These are phyloP conservation scores for Annona squamosa DNA, from an alignment of 164 flowering plant species.

Conservation along the genomic window DNA sequence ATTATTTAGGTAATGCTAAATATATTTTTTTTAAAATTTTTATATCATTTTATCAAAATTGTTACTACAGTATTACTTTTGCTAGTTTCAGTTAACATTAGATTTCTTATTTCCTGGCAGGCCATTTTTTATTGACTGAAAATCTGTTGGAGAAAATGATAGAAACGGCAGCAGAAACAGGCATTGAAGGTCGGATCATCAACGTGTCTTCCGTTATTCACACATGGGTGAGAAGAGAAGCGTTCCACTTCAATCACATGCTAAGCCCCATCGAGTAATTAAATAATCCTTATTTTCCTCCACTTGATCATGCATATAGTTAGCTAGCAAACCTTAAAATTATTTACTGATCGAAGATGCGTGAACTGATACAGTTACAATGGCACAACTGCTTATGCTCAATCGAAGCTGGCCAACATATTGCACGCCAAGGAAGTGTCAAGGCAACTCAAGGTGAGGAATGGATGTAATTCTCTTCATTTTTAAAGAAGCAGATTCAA, in stretches of 20 bases:
- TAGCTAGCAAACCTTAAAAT: not conserved
- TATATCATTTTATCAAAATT: not conserved
- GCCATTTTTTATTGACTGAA: constrained; percentile 78
- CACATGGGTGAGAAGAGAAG: constrained; percentile 65
- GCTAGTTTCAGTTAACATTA: not conserved
- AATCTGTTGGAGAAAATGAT: constrained; percentile 70
- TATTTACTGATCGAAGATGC: not conserved
- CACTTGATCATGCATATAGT: too few relatives aligned
- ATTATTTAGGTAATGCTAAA: constrained; percentile 66
- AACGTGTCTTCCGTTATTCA: constrained; percentile 91
- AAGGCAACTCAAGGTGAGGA: constrained; percentile 61
- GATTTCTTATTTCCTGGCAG: constrained; percentile 36
- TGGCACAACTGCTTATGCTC: constrained; percentile 87
- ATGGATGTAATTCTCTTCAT: not conserved
- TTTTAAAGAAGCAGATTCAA: not conserved
- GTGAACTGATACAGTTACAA: constrained; percentile 49
- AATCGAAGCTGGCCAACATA: constrained; percentile 77
- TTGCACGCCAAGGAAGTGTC: constrained; percentile 82
- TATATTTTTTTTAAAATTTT: not conserved
- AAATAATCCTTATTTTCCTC: not conserved
- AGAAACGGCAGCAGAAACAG: constrained; percentile 63
- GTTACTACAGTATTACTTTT: not conserved
- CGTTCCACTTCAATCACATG: constrained; percentile 50
- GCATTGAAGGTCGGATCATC: constrained; percentile 81
- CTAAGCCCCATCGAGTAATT: constrained; percentile 58